A percentile compares a stretch with the other conserved stretches of the same genome.
These are phyloP conservation scores for Phytophthora multivora DNA, from an alignment of 352 stramenopile species.

Conservation along the genomic window DNA sequence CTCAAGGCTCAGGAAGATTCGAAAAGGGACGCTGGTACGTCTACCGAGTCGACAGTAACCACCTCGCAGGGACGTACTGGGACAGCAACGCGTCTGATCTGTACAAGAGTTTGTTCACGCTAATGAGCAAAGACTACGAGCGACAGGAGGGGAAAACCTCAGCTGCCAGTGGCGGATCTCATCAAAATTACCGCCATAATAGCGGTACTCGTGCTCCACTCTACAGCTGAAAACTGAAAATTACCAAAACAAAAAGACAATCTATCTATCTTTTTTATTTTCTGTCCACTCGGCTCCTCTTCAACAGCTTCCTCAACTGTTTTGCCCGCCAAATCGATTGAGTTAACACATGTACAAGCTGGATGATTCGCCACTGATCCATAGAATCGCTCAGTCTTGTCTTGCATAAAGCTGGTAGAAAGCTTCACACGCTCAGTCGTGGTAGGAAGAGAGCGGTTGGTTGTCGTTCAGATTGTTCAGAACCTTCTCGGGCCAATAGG, in stretches of 20 bases:
- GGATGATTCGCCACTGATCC: conserved; percentile 38
- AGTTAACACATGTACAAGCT: conserved; percentile 31
- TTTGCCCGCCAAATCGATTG: conserved; percentile 33
- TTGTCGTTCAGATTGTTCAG: conserved; percentile 17
- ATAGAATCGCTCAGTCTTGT: conserved; percentile 31
- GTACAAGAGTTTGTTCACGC: conserved; percentile 73
- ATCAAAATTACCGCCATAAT: conserved; percentile 18
- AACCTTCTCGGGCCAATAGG: no score
- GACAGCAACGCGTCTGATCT: conserved; percentile 64
- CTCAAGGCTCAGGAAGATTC: conserved; percentile 31
- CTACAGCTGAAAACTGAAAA: conserved; percentile 6
- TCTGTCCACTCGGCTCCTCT: no score
- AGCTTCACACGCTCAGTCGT: no score
- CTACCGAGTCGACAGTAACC: conserved; percentile 78
- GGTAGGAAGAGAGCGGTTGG: no score
- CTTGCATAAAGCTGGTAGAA: no score
- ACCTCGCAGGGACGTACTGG: conserved; percentile 75
- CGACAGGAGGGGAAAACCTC: conserved; percentile 12
- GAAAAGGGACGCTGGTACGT: conserved; percentile 79
- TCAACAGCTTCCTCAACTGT: no score
- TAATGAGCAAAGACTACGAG: conserved; percentile 70
- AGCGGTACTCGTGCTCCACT: conserved; percentile 7
- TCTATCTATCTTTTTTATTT: no score
- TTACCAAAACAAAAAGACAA: neutral
- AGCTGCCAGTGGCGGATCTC: conserved; percentile 8